Evolutionary conservation across 441 rosid genomes (phyloP), one percentile per base, ranked within the genome.

Genomic region (Gossypium davidsonii): DNA sequence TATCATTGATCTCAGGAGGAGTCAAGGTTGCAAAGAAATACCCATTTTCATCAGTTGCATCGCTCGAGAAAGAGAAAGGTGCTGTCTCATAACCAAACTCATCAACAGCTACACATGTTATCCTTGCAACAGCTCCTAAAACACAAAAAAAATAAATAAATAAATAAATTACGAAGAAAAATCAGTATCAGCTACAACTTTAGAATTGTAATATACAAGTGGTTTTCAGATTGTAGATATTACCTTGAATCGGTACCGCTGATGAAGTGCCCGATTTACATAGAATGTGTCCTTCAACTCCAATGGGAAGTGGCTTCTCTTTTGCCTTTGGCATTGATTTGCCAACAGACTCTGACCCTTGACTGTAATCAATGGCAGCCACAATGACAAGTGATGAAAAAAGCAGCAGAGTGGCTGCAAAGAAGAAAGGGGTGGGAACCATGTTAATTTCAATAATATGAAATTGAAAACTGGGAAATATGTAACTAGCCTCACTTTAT

Each of bases 61-160:
- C 17, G 62, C 62, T 58, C 34, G 6, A 4, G 37, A 58, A 58
- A 21, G 62, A 58, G 62, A 58, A 58, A 0, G 37, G 62, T 1
- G 62, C 62, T 58, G 62, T 58, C 62, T 58, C 62, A 23, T 58
- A 58, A 58, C 62, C 62, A 4, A 9, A 25, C 37, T 58, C 62
- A 25, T 23, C 62, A 3, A 58, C 37, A 5, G 37, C 37, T 57
- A 57, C 14, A 57, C 62, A 57, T 23, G 62, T 23, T 57, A 57
- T 11, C 62, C 62, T 58, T 12, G 62, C 62, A 11, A 58, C 37
- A 25, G 62, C 62, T 57, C 62, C 62, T 56, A 21, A 56, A 56
- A 20, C 28, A 26, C n/a, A 9, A 20, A 1, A 17, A 0, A 6
- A 25, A 25, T 2, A 25, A 23, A 23, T 0, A 23, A 23, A 23